Base-by-base conservation (phyloP, 768 basidiomycete species). In the Rhodotorula paludigena region DNA sequence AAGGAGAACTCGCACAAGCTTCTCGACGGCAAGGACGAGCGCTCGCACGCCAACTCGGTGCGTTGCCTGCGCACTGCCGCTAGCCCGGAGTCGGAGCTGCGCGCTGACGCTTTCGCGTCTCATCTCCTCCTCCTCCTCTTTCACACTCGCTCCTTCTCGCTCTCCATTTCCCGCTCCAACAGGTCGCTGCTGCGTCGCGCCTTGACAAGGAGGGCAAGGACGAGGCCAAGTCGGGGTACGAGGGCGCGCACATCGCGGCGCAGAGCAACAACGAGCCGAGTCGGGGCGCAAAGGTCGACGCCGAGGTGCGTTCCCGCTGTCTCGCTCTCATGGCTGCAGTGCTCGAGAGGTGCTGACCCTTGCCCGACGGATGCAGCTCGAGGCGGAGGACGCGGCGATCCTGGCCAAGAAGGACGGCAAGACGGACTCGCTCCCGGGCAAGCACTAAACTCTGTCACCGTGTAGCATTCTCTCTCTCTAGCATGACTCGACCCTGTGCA, bases 21-120 rank as follows among this genome's bases (percentile, higher is more conserved):
- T 9, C 60, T 39, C 57, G 72, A 73, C 63, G 35, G 44, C 25
- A 69, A 49, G 36, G 72, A 73, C 68, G 60, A 69, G 51, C 60
- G 60, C 49, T 25, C 20, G 23, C 18, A 25, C 39, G 49, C 60
- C 60, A 53, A 61, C 51, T 41, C 28, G 20, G 59, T 53, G 32
- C 39, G 60, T n/a, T 14, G 11, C 10, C 47, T 30, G 3, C 39
- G 28, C 33, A 25, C 2, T 32, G 2, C 15, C 30, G 30, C 16
- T 18, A 9, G 21, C 21, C 10, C 30, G 11, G 2, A 14, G 25
- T 2, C 30, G 21, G 44, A 21, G 8, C 35, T n/a, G 23, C 45
- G 18, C 2, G 16, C 32, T 53, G 53, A 52, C 41, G 28, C 8
- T 30, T 36, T 28, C 23, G 7, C 33, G 51, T 21, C 12, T 23